Evolutionary conservation across 441 rosid genomes (phyloP).

Genomic region (Theobroma grandiflorum): DNA sequence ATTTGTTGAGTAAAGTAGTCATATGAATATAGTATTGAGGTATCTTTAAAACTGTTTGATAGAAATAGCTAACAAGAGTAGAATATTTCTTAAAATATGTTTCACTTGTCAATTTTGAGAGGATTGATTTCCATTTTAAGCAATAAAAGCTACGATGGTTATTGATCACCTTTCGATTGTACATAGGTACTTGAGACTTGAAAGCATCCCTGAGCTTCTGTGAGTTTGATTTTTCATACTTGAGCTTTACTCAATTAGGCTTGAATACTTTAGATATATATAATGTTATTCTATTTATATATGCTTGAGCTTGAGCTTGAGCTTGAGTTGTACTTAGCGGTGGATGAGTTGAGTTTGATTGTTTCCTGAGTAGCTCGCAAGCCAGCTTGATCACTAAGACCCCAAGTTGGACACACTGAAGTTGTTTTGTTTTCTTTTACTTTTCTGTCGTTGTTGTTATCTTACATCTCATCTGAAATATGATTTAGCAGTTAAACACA

Average conservation of each 20-base stretch:
- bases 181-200: neutral
- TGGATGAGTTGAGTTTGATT: neutral
- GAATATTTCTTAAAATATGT: neutral
- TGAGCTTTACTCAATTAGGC: neutral
- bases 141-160: neutral
- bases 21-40: neutral
- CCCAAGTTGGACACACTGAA: neutral
- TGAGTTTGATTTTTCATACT: neutral
- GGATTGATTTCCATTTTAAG: constrained; percentile 13
- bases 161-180: neutral
- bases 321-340: neutral
- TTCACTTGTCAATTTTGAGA: neutral
- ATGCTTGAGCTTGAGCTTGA: neutral
- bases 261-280: neutral
- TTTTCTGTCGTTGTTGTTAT: neutral
- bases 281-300: neutral
- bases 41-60: constrained; percentile 2
- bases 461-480: neutral
- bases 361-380: neutral
- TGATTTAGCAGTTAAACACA: neutral
- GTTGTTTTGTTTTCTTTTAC: neutral
- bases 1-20: neutral
- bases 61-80: neutral
- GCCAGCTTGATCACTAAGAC: neutral
- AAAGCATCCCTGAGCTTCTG: neutral